phyloP scores from a whole-genome alignment of 192 early-diverging fungal genomes.

The Geranomyces michiganensis region DNA sequence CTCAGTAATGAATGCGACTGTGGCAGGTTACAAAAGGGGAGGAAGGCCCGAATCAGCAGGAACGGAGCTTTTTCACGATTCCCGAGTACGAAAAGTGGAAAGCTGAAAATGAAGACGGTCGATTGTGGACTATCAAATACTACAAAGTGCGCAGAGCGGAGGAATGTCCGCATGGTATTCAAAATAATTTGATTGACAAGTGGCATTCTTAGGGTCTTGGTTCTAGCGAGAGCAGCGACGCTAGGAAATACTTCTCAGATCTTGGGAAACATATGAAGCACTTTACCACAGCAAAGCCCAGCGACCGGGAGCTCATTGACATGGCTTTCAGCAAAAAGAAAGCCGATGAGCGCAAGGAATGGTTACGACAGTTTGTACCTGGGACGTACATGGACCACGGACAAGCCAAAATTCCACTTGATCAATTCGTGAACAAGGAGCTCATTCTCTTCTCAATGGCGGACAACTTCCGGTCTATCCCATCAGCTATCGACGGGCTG shows the following conservation, averaged over 20 bases:
- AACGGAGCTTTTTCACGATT: slow-evolving; percentile 84
- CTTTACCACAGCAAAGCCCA: slow-evolving; percentile 59
- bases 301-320: slow-evolving; percentile 81
- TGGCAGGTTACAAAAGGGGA: slow-evolving; percentile 60
- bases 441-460: slow-evolving; percentile 93
- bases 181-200: neutral
- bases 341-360: slow-evolving; percentile 93
- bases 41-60: slow-evolving; percentile 40
- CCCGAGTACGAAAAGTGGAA: slow-evolving; percentile 92
- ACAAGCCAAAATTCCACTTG: slow-evolving; percentile 72
- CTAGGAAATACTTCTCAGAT: slow-evolving; percentile 88
- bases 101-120: slow-evolving; percentile 67
- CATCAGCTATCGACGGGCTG: slow-evolving; percentile 89
- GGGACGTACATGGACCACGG: slow-evolving; percentile 90
- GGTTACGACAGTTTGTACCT: slow-evolving; percentile 80
- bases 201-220: slow-evolving; percentile 74
- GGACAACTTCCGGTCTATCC: slow-evolving; percentile 94
- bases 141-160: slow-evolving; percentile 68
- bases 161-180: neutral
- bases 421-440: slow-evolving; percentile 95
- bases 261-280: slow-evolving; percentile 79
- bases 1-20: too few species aligned
- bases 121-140: slow-evolving; percentile 90
- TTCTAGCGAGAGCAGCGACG: slow-evolving; percentile 80
- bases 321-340: slow-evolving; percentile 97